Percentiles rank a stretch among this genome's conserved stretches.
Evolutionary conservation across 1,284 basidiomycete genomes (phyloP).

Genomic region (Marasmius oreades): DNA sequence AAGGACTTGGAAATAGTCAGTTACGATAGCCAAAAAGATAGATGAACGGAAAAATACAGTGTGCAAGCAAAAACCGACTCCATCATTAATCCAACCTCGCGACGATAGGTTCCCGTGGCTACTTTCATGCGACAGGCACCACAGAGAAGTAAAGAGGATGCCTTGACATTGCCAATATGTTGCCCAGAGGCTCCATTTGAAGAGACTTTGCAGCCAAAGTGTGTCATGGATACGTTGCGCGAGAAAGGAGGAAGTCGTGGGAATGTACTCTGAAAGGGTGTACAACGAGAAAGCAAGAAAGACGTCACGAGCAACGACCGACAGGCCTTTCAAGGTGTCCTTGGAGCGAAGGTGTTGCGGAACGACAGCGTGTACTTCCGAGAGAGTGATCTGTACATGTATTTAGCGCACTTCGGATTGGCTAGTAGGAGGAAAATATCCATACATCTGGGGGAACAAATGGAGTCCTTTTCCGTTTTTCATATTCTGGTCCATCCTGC

Average conservation of each 20-base stretch:
- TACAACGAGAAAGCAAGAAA: slow-evolving; percentile 7
- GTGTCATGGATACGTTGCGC: neutral
- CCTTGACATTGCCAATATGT: neutral
- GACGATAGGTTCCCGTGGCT: slow-evolving; percentile 9
- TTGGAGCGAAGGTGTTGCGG: slow-evolving; percentile 7
- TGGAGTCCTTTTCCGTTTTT: neutral
- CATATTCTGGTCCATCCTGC: neutral
- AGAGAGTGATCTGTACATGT: slow-evolving; percentile 16
- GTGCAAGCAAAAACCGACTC: slow-evolving; percentile 7
- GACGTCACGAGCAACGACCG: slow-evolving; percentile 6
- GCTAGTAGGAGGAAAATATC: neutral
- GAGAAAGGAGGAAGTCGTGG: neutral
- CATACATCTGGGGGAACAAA: neutral
- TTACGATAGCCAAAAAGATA: neutral
- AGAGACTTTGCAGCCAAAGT: neutral
- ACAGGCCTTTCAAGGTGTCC: slow-evolving; percentile 10
- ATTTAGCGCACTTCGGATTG: slow-evolving; percentile 20
- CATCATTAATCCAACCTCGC: slow-evolving; percentile 1
- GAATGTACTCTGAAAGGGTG: slow-evolving; percentile 4
- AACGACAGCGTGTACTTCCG: slow-evolving; percentile 6
- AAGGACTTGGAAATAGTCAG: slow-evolving; percentile 24
- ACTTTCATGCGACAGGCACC: slow-evolving; percentile 13
- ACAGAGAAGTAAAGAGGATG: slow-evolving; percentile 8
- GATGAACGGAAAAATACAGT: neutral
- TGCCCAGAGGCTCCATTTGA: neutral